Base-by-base conservation (phyloP, 2,329 filamentous ascomycete species). In the Phoma sp. region DNA sequence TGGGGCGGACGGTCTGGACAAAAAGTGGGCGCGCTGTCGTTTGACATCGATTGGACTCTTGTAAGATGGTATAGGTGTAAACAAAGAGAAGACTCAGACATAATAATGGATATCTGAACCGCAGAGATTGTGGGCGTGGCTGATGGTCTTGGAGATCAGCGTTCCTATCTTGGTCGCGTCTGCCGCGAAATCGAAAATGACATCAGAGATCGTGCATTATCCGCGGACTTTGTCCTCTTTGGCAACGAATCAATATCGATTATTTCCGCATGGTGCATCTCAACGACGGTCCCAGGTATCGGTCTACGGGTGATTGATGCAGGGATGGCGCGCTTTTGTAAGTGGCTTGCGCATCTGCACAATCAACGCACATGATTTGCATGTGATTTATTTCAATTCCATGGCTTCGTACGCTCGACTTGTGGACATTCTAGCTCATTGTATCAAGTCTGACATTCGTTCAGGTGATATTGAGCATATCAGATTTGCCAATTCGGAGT, bases 71-170 rank as follows among this genome's bases (percentile, higher is more conserved):
- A 26, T 33, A 54, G 33, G 29, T 48, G 23, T 54, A 26, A 49
- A 54, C 23, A 45, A 48, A 54, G 33, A 30, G 34, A 26, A 42
- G 43, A 20, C 28, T 32, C 39, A 51, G 47, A 60, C 60, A 51
- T 51, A 11, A 20, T 42, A 15, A 29, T 47, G 36, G 20, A 43
- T 51, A 29, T 42, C 32, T 38, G 52, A 39, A 54, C 46, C 39
- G 45, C 32, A 29, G 17, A 26, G 15, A 29, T 39, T 38, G 38
- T 17, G 12, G 37, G 36, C 14, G 30, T 54, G 50, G 58, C 55
- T 62, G 56, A 53, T 18, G 37, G 26, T n/a, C 33, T 43, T 32
- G 36, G 18, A 38, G 51, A 59, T 61, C 42, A 34, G 42, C 58
- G 40, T 52, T 28, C 33, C 38, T 45, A 40, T 53, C 53, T 51